Evolutionary conservation across 306 rosid genomes (phyloP), one percentile per base, ranked within the genome.

Genomic region (Rosa chinensis): DNA sequence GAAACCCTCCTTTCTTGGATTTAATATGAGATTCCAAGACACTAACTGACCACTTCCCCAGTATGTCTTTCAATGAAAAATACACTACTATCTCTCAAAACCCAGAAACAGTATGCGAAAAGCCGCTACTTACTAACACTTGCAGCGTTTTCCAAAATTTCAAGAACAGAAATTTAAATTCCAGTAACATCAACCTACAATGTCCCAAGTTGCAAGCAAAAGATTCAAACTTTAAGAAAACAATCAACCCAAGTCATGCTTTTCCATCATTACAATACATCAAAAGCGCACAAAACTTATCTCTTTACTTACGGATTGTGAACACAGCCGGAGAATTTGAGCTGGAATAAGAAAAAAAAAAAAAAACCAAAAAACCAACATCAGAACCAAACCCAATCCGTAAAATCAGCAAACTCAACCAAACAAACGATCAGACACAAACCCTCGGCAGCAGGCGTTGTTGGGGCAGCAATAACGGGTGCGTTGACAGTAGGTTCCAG

Each of bases 381-480:
- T 25, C 9, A 32, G 10, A 50, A 12, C 25, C 10, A 49, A 63
- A 48, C 10, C 12, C 37, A 69, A 21, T 11, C 1, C 6, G 20
- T 18, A 56, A 8, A 2, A 40, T 4, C 7, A 42, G 0, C 8
- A 43, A 74, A 28, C 6, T 1, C 3, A 35, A 32, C 20, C 8
- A 55, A 42, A 73, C 4, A 43, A 32, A 42, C n/a, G 8, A 52
- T 64, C 7, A 50, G 44, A 77, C 5, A 28, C 10, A 18, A 84
- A 92, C 98, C 97, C 84, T 80, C 97, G 80, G 85, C 99, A 94
- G 81, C 99, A 94, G 77, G 85, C 99, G 44, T 94, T 94, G 74
- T 82, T 48, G 73, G 93, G 43, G 73, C 99, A 94, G 79, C 99
- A 94, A 50, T 83, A 25, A 72, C 66, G 76, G 43, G 92, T 71